phyloP scores from a whole-genome alignment of 2,329 filamentous ascomycete species.

The Cercospora sp. region DNA sequence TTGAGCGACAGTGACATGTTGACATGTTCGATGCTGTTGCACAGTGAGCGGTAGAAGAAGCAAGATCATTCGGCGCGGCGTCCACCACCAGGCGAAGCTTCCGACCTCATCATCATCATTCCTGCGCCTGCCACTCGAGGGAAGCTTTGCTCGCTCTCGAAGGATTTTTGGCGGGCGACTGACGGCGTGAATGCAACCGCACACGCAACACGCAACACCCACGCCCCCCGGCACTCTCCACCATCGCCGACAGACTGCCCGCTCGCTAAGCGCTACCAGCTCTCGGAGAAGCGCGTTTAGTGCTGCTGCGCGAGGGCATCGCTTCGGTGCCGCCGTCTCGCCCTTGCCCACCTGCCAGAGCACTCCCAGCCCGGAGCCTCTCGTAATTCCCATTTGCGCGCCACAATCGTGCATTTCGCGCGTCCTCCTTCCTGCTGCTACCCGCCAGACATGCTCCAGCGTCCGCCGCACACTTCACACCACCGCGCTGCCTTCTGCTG shows the following conservation, averaged over 20 bases:
- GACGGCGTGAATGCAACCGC: not conserved
- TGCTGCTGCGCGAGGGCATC: not conserved
- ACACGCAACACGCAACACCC: not conserved
- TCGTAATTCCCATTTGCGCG: not conserved
- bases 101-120: not conserved
- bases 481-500: not conserved
- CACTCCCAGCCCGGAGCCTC: not conserved
- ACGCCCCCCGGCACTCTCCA: not conserved
- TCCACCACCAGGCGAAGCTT: not conserved
- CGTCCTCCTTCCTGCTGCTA: not conserved
- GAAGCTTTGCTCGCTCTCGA: not conserved
- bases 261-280: not conserved
- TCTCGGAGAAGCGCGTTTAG: not conserved
- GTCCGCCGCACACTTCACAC: not conserved
- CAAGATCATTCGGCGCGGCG: not conserved
- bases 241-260: not conserved
- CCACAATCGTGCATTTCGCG: not conserved
- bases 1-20: not conserved
- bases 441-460: not conserved
- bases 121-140: not conserved
- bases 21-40: not conserved
- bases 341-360: not conserved
- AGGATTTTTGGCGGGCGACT: not conserved
- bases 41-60: not conserved
- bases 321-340: constrained; percentile 6